Evolutionary conservation across 2,329 filamentous ascomycete genomes (phyloP).

Genomic region (Ambrosiella cleistominuta): DNA sequence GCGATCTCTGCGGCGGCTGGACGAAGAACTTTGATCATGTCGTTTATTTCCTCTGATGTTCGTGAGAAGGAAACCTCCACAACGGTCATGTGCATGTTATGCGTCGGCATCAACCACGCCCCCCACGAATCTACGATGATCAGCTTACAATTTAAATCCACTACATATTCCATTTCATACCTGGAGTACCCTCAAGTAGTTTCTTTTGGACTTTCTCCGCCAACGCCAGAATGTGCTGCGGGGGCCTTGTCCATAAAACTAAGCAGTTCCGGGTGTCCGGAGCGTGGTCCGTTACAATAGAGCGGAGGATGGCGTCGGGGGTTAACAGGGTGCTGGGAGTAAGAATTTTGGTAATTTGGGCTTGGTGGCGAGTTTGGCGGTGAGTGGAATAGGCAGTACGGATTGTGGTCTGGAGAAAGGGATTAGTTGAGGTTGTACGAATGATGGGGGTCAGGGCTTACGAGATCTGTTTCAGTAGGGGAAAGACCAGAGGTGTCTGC

Average conservation of each 20-base stretch:
- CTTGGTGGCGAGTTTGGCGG: constrained; percentile 53
- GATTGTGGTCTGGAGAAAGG: constrained; percentile 33
- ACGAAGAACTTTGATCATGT: constrained; percentile 40
- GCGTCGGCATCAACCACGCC: constrained; percentile 71
- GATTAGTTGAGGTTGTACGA: background rate
- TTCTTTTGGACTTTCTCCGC: constrained; percentile 51
- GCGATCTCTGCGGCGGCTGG: constrained; percentile 41
- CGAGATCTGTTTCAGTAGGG: background rate
- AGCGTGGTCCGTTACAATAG: constrained; percentile 28
- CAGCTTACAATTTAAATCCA: background rate
- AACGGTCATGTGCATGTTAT: constrained; percentile 67
- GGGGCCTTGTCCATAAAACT: constrained; percentile 76
- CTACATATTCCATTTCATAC: constrained; percentile 29
- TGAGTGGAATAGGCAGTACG: constrained; percentile 59
- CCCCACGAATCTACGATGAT: constrained; percentile 26
- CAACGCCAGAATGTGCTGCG: constrained; percentile 49
- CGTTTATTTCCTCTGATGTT: constrained; percentile 48
- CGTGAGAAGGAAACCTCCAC: constrained; percentile 73
- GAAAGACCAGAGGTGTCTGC: constrained; percentile 4
- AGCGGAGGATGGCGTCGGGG: constrained; percentile 29
- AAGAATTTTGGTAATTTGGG: constrained; percentile 56
- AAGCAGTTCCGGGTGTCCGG: constrained; percentile 68
- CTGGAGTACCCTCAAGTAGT: constrained; percentile 45
- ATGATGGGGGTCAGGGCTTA: background rate
- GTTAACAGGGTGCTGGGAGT: constrained; percentile 48